Evolutionary conservation across 768 basidiomycete genomes (phyloP).

Genomic region (Cyclocybe cylindracea): DNA sequence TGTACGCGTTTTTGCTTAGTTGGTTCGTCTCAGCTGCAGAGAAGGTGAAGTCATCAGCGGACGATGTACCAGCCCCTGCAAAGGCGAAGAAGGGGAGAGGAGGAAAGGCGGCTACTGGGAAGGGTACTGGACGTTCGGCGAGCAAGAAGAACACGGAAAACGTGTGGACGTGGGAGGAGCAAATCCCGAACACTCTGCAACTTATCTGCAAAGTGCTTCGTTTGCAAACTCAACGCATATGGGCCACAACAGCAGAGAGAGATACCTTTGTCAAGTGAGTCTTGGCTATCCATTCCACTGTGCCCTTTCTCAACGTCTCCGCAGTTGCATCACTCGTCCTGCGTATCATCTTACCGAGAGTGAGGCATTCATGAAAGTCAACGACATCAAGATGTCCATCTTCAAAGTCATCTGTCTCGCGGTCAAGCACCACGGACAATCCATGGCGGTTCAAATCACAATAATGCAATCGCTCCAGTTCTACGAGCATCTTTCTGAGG

Average conservation of each 20-base stretch:
- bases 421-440: constrained; percentile 88
- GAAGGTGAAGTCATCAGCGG: constrained; percentile 60
- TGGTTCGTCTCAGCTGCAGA: constrained; percentile 89
- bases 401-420: constrained; percentile 90
- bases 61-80: constrained; percentile 46
- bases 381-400: constrained; percentile 68
- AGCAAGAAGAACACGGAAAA: constrained; percentile 42
- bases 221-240: constrained; percentile 74
- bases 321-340: constrained; percentile 86
- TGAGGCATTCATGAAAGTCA: constrained; percentile 85
- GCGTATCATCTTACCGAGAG: constrained; percentile 86
- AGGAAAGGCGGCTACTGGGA: constrained; percentile 47
- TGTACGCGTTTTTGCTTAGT: constrained; percentile 88
- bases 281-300: background rate
- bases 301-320: background rate
- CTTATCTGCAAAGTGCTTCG: constrained; percentile 74
- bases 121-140: constrained; percentile 33
- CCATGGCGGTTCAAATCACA: constrained; percentile 80
- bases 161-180: constrained; percentile 77
- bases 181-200: constrained; percentile 68
- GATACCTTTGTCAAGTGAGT: constrained; percentile 85
- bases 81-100: constrained; percentile 62
- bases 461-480: constrained; percentile 94
- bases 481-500: constrained; percentile 91
- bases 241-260: constrained; percentile 84